phyloP scores from a whole-genome alignment of 2,329 filamentous ascomycete genomes.

The Ceratocystis diversiconidia region DNA sequence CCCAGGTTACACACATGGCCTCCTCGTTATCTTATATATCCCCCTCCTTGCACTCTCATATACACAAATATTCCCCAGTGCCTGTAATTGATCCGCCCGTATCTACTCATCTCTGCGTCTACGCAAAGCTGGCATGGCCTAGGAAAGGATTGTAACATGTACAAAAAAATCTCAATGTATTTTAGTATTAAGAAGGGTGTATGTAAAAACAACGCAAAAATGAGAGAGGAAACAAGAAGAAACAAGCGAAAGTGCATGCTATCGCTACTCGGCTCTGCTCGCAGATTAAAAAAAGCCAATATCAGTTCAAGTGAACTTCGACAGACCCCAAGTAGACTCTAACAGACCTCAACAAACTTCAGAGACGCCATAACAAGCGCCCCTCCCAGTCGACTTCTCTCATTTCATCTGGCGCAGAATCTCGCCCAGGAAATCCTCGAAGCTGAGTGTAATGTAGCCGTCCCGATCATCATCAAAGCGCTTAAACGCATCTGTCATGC shows the following conservation, averaged over 20 bases:
- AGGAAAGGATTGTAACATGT: too few relatives aligned
- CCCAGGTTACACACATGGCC: too few relatives aligned
- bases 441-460: slow-evolving; percentile 74
- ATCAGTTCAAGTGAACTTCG: not conserved
- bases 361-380: too few relatives aligned
- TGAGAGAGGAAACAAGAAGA: not conserved
- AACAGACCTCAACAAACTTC: not conserved
- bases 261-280: too few relatives aligned
- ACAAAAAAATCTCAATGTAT: not conserved
- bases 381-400: not conserved
- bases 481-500: slow-evolving; percentile 99
- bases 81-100: too few relatives aligned
- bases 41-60: too few relatives aligned
- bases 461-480: slow-evolving; percentile 95
- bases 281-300: not conserved
- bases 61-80: too few relatives aligned
- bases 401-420: slow-evolving; percentile 48
- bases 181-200: not conserved
- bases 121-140: too few relatives aligned
- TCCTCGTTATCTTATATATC: too few relatives aligned
- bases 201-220: not conserved
- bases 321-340: not conserved
- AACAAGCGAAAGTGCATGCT: not conserved
- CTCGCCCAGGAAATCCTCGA: slow-evolving; percentile 66
- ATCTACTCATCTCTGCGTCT: too few relatives aligned